phyloP scores from a whole-genome alignment of 2,329 filamentous ascomycete species.

The Hypoxylon sp. region DNA sequence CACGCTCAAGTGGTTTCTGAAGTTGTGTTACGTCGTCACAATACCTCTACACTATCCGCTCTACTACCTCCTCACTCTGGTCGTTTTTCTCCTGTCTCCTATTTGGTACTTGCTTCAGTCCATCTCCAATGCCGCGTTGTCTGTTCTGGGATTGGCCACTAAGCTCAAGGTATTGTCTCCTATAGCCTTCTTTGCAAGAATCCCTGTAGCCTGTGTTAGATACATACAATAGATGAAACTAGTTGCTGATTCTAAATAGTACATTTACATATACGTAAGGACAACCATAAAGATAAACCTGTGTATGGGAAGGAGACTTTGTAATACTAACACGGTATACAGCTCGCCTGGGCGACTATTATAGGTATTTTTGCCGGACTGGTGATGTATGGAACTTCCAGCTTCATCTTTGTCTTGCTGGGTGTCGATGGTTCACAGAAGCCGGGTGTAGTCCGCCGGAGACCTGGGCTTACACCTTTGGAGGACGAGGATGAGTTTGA shows the following conservation, averaged over 20 bases:
- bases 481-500: slow-evolving; percentile 23
- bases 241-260: slow-evolving; percentile 36
- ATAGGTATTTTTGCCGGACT: slow-evolving; percentile 43
- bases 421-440: slow-evolving; percentile 38
- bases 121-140: slow-evolving; percentile 22
- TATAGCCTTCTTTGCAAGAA: slow-evolving; percentile 8
- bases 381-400: slow-evolving; percentile 42
- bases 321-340: slow-evolving; percentile 18
- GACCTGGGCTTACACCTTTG: slow-evolving; percentile 4
- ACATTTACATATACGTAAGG: slow-evolving; percentile 47
- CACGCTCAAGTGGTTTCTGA: slow-evolving; percentile 27
- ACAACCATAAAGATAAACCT: not conserved
- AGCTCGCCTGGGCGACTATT: slow-evolving; percentile 45
- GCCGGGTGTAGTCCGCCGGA: slow-evolving; percentile 4
- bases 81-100: slow-evolving; percentile 45
- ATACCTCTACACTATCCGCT: slow-evolving; percentile 44
- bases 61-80: slow-evolving; percentile 37
- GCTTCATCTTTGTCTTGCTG: slow-evolving; percentile 42
- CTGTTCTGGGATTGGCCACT: slow-evolving; percentile 33
- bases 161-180: slow-evolving; percentile 43
- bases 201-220: not conserved
- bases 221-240: slow-evolving; percentile 14
- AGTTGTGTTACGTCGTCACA: slow-evolving; percentile 39
- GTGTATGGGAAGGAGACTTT: not conserved
- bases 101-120: slow-evolving; percentile 36